These are phyloP conservation scores for Verticillium nubilum DNA, from an alignment of 2,329 filamentous ascomycete genomes.

Conservation along the genomic window DNA sequence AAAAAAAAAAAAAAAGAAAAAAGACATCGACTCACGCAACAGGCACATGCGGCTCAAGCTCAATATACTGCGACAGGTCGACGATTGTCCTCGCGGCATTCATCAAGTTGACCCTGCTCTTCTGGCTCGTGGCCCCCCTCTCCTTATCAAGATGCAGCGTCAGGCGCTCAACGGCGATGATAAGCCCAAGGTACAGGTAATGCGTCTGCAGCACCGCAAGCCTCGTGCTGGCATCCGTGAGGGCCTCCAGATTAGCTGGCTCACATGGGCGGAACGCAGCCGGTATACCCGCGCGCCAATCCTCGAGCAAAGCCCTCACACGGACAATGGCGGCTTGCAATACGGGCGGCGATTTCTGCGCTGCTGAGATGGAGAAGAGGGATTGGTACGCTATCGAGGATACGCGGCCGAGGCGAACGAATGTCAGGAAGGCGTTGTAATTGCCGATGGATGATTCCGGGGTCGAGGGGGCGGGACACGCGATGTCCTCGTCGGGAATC, in stretches of 20 bases:
- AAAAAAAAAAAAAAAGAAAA: neutral
- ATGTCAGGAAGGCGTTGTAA: constrained; percentile 28
- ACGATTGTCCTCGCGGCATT: constrained; percentile 22
- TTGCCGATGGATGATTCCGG: constrained; percentile 24
- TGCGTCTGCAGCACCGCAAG: constrained; percentile 19
- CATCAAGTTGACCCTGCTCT: constrained; percentile 20
- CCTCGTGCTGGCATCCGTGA: constrained; percentile 9
- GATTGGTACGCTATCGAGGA: constrained; percentile 17
- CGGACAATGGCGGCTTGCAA: constrained; percentile 16
- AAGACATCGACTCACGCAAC: constrained; percentile 22
- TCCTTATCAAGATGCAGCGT: constrained; percentile 18
- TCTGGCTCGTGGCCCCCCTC: constrained; percentile 7
- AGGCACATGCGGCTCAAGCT: constrained; percentile 24
- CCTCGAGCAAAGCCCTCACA: constrained; percentile 19
- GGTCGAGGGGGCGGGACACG: constrained; percentile 24
- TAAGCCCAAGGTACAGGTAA: constrained; percentile 22
- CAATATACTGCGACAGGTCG: constrained; percentile 26
- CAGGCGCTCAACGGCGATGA: constrained; percentile 24
- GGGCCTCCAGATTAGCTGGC: constrained; percentile 12
- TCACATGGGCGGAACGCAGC: constrained; percentile 21
- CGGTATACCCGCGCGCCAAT: constrained; percentile 24
- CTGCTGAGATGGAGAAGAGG: constrained; percentile 27
- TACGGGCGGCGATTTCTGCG: constrained; percentile 13
- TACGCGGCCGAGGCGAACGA: constrained; percentile 22
- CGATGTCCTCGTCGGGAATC: constrained; percentile 30